phyloP scores from a whole-genome alignment of 2,329 filamentous ascomycete genomes.

The Chaetomiaceae sp. region DNA sequence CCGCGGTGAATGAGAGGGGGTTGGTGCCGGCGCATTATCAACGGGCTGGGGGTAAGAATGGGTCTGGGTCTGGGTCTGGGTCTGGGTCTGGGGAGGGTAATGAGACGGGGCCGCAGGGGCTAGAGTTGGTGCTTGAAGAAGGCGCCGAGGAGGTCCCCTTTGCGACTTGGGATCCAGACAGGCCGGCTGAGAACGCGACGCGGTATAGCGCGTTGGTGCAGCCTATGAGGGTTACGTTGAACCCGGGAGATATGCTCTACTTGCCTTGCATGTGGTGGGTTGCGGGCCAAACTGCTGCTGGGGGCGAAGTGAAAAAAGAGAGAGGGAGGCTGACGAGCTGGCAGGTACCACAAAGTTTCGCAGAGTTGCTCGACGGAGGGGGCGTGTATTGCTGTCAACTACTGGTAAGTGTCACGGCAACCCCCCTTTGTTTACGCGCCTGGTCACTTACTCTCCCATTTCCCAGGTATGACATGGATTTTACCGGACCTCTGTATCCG shows the following conservation, averaged over 20 bases:
- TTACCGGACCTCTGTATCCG: slow-evolving; percentile 64
- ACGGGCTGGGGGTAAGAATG: too few species aligned
- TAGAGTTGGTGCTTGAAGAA: slow-evolving; percentile 31
- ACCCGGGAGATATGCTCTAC: slow-evolving; percentile 76
- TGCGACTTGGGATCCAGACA: slow-evolving; percentile 70
- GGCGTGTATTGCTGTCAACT: slow-evolving; percentile 75
- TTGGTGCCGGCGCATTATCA: slow-evolving; percentile 55
- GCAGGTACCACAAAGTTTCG: slow-evolving; percentile 75
- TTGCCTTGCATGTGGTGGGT: slow-evolving; percentile 72
- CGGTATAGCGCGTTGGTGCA: slow-evolving; percentile 55
- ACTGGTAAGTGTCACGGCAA: slow-evolving; percentile 54
- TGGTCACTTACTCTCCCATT: too few species aligned
- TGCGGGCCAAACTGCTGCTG: slow-evolving; percentile 1
- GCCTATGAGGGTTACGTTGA: slow-evolving; percentile 63
- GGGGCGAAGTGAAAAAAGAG: not conserved
- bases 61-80: too few species aligned
- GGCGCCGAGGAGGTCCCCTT: slow-evolving; percentile 54
- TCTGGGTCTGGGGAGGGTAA: not conserved
- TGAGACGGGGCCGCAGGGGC: not conserved
- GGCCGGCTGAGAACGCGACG: slow-evolving; percentile 46
- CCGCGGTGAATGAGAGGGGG: slow-evolving; percentile 62
- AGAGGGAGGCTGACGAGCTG: not conserved
- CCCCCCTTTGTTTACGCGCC: not conserved
- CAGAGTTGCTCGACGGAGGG: slow-evolving; percentile 66
- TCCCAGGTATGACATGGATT: slow-evolving; percentile 81